Percentiles rank a stretch among this genome's conserved stretches.
These are phyloP conservation scores for Rhizopus microsporus DNA, from an alignment of 371 early-diverging fungal genomes.

Conservation along the genomic window DNA sequence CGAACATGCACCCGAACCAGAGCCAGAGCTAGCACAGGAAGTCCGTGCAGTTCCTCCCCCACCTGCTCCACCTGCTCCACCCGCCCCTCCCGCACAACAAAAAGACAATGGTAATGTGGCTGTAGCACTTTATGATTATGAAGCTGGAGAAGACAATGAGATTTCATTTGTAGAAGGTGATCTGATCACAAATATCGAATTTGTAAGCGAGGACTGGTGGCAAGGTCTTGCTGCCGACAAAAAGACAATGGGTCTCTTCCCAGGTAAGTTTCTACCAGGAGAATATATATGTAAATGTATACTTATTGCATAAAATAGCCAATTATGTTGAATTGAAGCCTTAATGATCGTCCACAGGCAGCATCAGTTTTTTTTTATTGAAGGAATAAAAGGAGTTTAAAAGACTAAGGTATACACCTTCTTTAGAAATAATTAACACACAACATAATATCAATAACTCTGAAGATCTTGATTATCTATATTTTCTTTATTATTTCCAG, in stretches of 20 bases:
- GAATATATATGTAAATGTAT: constrained; percentile 4
- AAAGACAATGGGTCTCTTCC: constrained; percentile 72
- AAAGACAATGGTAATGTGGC: constrained; percentile 51
- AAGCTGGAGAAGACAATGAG: constrained; percentile 88
- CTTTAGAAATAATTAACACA: too few species aligned
- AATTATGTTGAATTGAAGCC: constrained; percentile 57
- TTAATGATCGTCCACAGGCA: constrained; percentile 8
- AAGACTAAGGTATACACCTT: too few species aligned
- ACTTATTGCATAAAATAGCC: constrained; percentile 30
- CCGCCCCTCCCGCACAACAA: constrained; percentile 4
- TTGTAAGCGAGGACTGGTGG: constrained; percentile 95
- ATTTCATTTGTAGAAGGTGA: constrained; percentile 81
- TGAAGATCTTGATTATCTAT: too few species aligned
- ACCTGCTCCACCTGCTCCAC: constrained; percentile 20
- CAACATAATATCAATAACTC: too few species aligned
- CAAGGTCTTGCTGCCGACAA: constrained; percentile 63
- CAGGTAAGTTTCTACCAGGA: constrained; percentile 51
- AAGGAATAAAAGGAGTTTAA: too few species aligned
- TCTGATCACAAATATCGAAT: constrained; percentile 74
- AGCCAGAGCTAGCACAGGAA: constrained; percentile 10
- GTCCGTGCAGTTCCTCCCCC: constrained; percentile 25
- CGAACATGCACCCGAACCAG: constrained; percentile 34
- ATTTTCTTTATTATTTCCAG: too few species aligned
- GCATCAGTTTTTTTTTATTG: too few species aligned
- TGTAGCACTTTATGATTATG: constrained; percentile 82